A percentile compares a stretch with the other conserved stretches of the same genome.
Conservation (phyloP, 495 filamentous ascomycete species). For the Extremus antarcticus region DNA sequence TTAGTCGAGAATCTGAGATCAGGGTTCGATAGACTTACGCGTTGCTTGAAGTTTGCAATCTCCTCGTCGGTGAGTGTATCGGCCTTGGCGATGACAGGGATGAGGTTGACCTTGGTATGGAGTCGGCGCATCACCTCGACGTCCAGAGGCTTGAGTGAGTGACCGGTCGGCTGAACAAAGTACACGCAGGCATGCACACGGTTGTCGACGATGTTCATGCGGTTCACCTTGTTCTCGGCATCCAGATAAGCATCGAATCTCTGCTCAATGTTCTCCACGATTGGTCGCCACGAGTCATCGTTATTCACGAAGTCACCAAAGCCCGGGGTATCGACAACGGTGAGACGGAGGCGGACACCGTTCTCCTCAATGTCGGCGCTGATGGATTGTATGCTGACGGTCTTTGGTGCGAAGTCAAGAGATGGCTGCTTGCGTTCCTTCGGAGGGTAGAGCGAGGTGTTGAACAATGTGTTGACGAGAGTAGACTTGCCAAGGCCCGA, state of each 20-base stretch:
- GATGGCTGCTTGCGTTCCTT: constrained; percentile 95
- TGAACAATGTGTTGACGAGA: constrained; percentile 98
- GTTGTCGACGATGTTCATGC: constrained; percentile 99
- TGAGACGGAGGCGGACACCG: constrained; percentile 90
- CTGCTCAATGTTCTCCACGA: constrained; percentile 98
- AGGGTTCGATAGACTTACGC: constrained; percentile 48
- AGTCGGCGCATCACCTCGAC: constrained; percentile 98
- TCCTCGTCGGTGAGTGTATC: constrained; percentile 98
- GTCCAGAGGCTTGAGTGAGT: constrained; percentile 97
- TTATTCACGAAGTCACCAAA: constrained; percentile 99
- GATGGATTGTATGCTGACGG: constrained; percentile 95
- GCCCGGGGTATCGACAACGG: constrained; percentile 93
- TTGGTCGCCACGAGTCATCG: constrained; percentile 96
- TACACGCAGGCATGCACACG: constrained; percentile 97
- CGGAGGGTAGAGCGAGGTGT: constrained; percentile 96
- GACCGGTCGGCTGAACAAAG: constrained; percentile 98
- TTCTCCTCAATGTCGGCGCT: constrained; percentile 99
- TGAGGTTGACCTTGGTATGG: constrained; percentile 99
- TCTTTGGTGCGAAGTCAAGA: constrained; percentile 97
- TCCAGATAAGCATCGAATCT: constrained; percentile 96
- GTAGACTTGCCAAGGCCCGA: constrained; percentile 98
- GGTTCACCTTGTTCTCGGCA: constrained; percentile 99
- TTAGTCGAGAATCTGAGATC: not conserved
- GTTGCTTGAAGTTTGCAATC: constrained; percentile 82
- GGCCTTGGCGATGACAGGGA: constrained; percentile 96